Evolutionary conservation across 2,329 filamentous ascomycete species (phyloP).

Genomic region (Beauveria varroae): DNA sequence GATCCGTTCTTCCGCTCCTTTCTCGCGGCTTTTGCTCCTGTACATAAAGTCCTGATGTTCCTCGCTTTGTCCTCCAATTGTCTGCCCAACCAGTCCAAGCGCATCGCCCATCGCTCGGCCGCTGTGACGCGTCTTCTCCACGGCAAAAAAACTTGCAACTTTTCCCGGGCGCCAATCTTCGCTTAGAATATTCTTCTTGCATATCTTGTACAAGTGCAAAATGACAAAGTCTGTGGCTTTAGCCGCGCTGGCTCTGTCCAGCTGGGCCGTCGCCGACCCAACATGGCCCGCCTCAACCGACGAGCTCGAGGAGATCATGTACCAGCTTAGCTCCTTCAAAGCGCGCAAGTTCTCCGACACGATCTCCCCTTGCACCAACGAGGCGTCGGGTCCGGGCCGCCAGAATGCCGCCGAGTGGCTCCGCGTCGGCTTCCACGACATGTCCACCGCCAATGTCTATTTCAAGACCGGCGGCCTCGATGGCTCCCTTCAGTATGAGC

Average conservation of each 20-base stretch:
- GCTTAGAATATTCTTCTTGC: background rate
- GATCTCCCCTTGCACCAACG: conserved; percentile 49
- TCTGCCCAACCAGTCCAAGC: background rate
- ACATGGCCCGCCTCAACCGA: conserved; percentile 55
- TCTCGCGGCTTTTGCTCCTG: background rate
- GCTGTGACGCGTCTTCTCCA: background rate
- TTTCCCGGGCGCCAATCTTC: background rate
- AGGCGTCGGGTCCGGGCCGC: conserved; percentile 45
- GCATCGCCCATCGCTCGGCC: background rate
- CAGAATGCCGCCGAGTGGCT: conserved; percentile 56
- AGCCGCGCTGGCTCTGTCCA: conserved; percentile 29
- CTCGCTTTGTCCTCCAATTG: background rate
- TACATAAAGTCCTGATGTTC: background rate
- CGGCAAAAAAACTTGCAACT: background rate
- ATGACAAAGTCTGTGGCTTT: conserved; percentile 19
- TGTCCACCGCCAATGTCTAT: conserved; percentile 45
- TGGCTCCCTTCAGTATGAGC: conserved; percentile 52
- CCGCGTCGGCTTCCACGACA: conserved; percentile 54
- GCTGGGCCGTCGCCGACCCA: conserved; percentile 34
- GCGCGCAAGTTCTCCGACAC: conserved; percentile 48
- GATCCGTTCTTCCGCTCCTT: background rate
- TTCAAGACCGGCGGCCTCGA: conserved; percentile 47
- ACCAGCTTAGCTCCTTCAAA: conserved; percentile 47
- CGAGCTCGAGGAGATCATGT: conserved; percentile 58
- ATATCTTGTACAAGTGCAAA: background rate